phyloP scores from a whole-genome alignment of 129 eudicot species.

The Helichrysum umbraculigerum region DNA sequence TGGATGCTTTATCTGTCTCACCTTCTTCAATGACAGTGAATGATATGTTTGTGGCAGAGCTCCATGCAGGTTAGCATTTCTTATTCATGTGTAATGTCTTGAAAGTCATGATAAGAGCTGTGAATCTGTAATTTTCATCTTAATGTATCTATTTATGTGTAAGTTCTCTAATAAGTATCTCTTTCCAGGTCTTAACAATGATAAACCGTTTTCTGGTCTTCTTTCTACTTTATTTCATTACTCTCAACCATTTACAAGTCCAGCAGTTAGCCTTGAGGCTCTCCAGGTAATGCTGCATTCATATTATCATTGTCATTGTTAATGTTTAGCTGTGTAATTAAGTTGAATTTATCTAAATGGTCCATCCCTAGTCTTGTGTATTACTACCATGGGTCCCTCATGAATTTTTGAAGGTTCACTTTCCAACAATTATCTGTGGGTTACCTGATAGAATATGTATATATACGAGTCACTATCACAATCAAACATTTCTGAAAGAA shows the following conservation, averaged over 20 bases:
- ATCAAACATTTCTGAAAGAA: neutral
- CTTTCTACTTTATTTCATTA: conserved; percentile 55
- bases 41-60: conserved; percentile 62
- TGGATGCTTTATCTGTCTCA: conserved; percentile 71
- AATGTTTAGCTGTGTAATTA: neutral
- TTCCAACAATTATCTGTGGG: neutral
- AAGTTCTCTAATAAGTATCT: neutral
- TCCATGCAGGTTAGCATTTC: conserved; percentile 56
- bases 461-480: neutral
- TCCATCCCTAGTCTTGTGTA: neutral
- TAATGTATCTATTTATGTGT: neutral
- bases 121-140: neutral
- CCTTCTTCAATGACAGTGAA: conserved; percentile 73
- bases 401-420: neutral
- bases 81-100: conserved; percentile 4
- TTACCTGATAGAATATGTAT: neutral
- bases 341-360: conserved; percentile 15
- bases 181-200: conserved; percentile 48
- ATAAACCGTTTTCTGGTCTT: conserved; percentile 54
- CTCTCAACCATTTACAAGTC: conserved; percentile 50
- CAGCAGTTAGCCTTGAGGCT: conserved; percentile 68
- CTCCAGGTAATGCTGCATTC: conserved; percentile 63
- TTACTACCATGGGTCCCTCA: neutral
- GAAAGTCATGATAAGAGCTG: neutral
- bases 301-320: neutral